Evolutionary conservation across 768 basidiomycete genomes (phyloP).

Genomic region (Amanita phalloides): DNA sequence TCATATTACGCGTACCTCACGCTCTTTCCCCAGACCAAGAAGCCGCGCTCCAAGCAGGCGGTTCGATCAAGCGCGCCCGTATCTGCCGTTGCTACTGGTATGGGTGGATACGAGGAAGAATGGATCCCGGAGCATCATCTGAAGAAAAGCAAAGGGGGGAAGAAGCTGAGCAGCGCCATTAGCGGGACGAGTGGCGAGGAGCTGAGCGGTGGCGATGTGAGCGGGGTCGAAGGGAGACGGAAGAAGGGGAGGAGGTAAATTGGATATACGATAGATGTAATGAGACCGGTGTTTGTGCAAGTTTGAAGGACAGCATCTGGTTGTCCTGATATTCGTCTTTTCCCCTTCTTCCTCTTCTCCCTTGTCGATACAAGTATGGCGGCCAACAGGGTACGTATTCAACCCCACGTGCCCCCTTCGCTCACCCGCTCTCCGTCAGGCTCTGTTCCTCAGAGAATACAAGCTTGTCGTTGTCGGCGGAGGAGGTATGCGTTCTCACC

Average conservation of each 20-base stretch:
- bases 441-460: constrained; percentile 91
- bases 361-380: constrained; percentile 19
- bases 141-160: constrained; percentile 47
- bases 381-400: constrained; percentile 21
- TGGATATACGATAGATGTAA: background rate
- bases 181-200: constrained; percentile 53
- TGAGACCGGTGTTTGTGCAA: background rate
- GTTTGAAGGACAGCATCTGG: background rate
- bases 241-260: constrained; percentile 37
- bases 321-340: background rate
- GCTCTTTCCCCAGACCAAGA: constrained; percentile 58
- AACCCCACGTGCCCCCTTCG: background rate
- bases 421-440: constrained; percentile 29
- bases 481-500: constrained; percentile 47
- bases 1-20: constrained; percentile 56
- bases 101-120: constrained; percentile 73
- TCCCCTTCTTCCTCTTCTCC: constrained; percentile 6
- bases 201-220: constrained; percentile 53
- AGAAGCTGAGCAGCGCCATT: constrained; percentile 33
- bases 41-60: constrained; percentile 31
- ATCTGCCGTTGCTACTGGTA: constrained; percentile 50
- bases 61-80: constrained; percentile 41
- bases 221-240: constrained; percentile 52
- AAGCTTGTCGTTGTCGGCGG: constrained; percentile 98
- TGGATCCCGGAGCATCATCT: constrained; percentile 91